These are phyloP conservation scores for Penicillium pulvis DNA, from an alignment of 495 filamentous ascomycete species.

Conservation along the genomic window DNA sequence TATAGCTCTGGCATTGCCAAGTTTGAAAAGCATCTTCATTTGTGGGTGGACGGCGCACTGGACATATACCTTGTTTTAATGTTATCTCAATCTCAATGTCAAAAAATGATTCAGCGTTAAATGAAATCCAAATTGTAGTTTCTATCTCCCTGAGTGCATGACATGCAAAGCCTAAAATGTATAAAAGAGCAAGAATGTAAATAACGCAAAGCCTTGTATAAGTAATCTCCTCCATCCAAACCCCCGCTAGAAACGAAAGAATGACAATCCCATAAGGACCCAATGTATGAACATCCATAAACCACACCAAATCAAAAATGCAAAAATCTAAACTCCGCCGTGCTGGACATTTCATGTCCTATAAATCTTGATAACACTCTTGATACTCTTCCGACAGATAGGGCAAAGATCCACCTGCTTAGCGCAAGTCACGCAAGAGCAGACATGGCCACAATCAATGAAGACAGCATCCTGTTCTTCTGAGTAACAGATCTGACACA, in stretches of 20 bases:
- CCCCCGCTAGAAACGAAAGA: conserved; percentile 9
- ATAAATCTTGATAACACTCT: conserved; percentile 61
- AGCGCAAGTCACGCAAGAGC: conserved; percentile 64
- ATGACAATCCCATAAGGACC: conserved; percentile 10
- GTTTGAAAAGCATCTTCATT: conserved; percentile 36
- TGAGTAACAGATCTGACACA: conserved; percentile 68
- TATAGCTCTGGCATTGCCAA: conserved; percentile 27
- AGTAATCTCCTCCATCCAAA: neutral
- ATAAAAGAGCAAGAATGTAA: conserved; percentile 1
- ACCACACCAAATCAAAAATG: conserved; percentile 13
- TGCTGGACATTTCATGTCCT: conserved; percentile 33
- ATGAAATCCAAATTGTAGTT: neutral
- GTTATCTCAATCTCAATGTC: conserved; percentile 4
- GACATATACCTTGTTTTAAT: conserved; percentile 23
- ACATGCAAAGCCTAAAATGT: neutral
- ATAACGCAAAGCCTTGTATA: conserved; percentile 1
- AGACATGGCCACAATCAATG: conserved; percentile 68
- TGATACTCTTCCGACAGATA: conserved; percentile 62
- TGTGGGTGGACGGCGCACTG: conserved; percentile 36
- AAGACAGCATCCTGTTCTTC: conserved; percentile 63
- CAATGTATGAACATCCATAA: neutral
- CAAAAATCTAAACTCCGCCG: conserved; percentile 3
- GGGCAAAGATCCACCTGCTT: conserved; percentile 64
- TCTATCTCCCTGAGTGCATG: neutral
- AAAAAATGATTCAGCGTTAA: conserved; percentile 8